Evolutionary conservation across 2,329 filamentous ascomycete species (phyloP), one percentile per base, ranked within the genome.

Genomic region (Botrytis porri): DNA sequence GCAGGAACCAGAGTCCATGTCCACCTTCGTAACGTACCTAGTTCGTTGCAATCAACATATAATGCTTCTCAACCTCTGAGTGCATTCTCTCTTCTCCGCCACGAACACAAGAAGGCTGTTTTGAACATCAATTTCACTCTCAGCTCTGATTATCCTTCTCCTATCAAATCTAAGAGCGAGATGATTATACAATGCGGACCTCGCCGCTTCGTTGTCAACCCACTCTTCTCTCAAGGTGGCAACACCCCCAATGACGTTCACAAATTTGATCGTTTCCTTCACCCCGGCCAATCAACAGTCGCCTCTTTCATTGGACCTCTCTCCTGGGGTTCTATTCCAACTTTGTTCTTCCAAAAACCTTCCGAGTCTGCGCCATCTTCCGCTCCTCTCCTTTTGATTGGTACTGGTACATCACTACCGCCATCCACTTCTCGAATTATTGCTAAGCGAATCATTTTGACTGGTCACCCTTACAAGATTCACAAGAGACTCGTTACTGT

Each of bases 401-500:
- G 88, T 64, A 97, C 93, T 0, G 96, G 97, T 75, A 98, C 96
- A 0, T 90, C 93, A 9, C 87, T 98, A 25, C 90, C 94, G 0
- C 93, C 94, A 4, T 91, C 81, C 82, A 95, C 83, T 80, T 89
- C 81, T 79, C 91, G 96, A 57, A 92, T 99, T 72, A 90, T 99
- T 74, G 95, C 95, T 79, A 99, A 99, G 85, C 92, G 96, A 70
- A 90, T 97, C 78, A 93, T 98, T 76, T 87, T 99, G 73, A 97
- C 96, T 0, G 97, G 96, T 25, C 95, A 99, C 81, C 96, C 97
- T 0, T 98, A 94, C 87, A 97, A 99, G 85, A 99, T 99, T 82
- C 94, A 99, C 89, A 98, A 97, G 88, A 94, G 92, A 83, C 87
- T 99, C 37, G 96, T 99, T 74, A 99, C 97, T 0, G 91, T 99